Conservation (phyloP, 2,329 filamentous ascomycete species). For the Trichoderma gracile region DNA sequence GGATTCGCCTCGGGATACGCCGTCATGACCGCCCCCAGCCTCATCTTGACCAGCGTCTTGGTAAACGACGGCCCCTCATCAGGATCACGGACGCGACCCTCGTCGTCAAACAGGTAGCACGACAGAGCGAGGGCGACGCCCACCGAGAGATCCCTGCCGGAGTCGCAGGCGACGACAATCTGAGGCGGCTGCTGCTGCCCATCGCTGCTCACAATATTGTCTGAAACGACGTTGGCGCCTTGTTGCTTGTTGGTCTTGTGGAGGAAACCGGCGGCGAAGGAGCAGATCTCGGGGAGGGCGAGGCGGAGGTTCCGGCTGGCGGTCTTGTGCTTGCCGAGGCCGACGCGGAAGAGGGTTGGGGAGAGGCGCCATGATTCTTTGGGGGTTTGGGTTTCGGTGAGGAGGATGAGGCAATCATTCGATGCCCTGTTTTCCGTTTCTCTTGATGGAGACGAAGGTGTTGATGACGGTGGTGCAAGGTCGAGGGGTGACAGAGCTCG, state of each 20-base stretch:
- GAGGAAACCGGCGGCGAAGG: conserved; percentile 53
- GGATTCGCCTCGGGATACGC: conserved; percentile 79
- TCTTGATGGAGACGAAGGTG: neutral
- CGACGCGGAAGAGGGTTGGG: conserved; percentile 54
- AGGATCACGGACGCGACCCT: conserved; percentile 49
- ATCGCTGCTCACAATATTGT: too few species aligned
- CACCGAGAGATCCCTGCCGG: conserved; percentile 77
- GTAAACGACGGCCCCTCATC: conserved; percentile 48
- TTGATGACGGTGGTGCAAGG: neutral
- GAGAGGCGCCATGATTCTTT: conserved; percentile 45
- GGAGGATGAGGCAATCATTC: conserved; percentile 44
- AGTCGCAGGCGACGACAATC: conserved; percentile 68
- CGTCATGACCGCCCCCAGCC: conserved; percentile 80
- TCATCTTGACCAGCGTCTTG: conserved; percentile 75
- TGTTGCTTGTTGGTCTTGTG: neutral
- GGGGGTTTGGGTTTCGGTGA: conserved; percentile 47
- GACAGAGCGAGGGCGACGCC: conserved; percentile 74
- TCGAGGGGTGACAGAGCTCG: conserved; percentile 37
- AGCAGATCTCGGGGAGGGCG: conserved; percentile 63
- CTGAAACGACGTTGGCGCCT: neutral
- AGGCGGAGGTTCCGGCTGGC: conserved; percentile 81
- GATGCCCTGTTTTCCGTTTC: neutral
- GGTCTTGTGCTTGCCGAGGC: conserved; percentile 70
- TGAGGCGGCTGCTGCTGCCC: conserved; percentile 19
- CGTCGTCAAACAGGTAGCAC: conserved; percentile 69